Percentiles rank a stretch among this genome's conserved stretches.
Conservation (phyloP, 108 stramenopile species). For the Phaeodactylum tricornutum region DNA sequence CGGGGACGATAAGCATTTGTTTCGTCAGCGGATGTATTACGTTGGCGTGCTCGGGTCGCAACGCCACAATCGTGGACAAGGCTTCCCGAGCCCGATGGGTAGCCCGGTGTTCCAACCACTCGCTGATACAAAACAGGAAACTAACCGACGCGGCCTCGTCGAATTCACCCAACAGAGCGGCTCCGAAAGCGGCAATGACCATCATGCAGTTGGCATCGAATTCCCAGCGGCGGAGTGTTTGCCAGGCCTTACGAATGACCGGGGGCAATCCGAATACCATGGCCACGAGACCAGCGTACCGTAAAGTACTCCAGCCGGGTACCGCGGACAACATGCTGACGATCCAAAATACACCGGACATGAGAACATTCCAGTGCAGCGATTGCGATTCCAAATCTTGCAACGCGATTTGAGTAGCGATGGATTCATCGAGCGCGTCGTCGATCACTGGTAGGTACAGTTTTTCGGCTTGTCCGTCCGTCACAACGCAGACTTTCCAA, state of each 20-base stretch:
- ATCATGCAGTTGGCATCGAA: slow-evolving; percentile 88
- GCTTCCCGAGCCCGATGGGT: slow-evolving; percentile 63
- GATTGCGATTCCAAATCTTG: slow-evolving; percentile 8
- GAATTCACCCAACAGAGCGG: slow-evolving; percentile 58
- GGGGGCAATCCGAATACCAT: slow-evolving; percentile 76
- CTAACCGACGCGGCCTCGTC: slow-evolving; percentile 82
- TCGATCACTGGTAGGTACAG: slow-evolving; percentile 37
- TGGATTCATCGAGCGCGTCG: slow-evolving; percentile 12
- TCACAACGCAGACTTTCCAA: slow-evolving; percentile 21
- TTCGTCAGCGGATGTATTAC: slow-evolving; percentile 36
- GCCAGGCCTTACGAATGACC: slow-evolving; percentile 57
- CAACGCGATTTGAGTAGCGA: neutral
- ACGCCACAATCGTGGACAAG: slow-evolving; percentile 44
- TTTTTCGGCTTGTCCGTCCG: slow-evolving; percentile 42
- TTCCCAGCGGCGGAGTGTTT: slow-evolving; percentile 33
- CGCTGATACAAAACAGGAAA: slow-evolving; percentile 72
- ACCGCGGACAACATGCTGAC: slow-evolving; percentile 32
- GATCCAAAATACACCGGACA: slow-evolving; percentile 72
- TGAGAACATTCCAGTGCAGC: slow-evolving; percentile 24
- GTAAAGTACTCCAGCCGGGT: slow-evolving; percentile 19
- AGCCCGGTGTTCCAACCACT: slow-evolving; percentile 64
- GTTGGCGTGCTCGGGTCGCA: slow-evolving; percentile 79
- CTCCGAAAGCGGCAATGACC: slow-evolving; percentile 78
- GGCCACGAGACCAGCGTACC: slow-evolving; percentile 60
- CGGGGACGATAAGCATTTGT: slow-evolving; percentile 58